Percentiles rank a stretch among this genome's conserved stretches.
These are phyloP conservation scores for Sporothrix dimorphospora DNA, from an alignment of 2,329 filamentous ascomycete species.

Conservation along the genomic window DNA sequence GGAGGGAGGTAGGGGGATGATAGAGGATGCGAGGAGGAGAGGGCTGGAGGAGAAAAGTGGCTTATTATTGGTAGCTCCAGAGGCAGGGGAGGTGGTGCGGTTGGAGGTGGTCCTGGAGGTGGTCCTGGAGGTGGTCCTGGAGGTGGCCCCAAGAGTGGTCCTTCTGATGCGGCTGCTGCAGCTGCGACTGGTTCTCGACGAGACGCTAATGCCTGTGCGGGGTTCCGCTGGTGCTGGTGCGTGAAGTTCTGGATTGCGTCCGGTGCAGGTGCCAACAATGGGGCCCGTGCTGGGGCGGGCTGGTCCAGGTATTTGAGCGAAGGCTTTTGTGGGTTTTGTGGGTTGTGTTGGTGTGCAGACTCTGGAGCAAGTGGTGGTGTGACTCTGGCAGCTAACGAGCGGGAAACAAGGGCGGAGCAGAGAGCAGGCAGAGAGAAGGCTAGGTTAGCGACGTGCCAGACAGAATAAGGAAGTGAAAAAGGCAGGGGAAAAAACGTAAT, in stretches of 20 bases:
- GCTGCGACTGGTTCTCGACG: conserved; percentile 24
- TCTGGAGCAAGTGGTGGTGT: conserved; percentile 23
- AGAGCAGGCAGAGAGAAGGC: background rate
- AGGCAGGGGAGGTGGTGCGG: conserved; percentile 1
- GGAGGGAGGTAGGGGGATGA: background rate
- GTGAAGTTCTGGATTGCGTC: conserved; percentile 26
- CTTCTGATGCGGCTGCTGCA: conserved; percentile 27
- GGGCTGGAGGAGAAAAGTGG: background rate
- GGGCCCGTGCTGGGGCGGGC: conserved; percentile 25
- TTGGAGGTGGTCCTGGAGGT: conserved; percentile 13
- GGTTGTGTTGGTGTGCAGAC: background rate
- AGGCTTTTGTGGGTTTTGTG: background rate
- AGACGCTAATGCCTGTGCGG: conserved; percentile 26
- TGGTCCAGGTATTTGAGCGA: conserved; percentile 16
- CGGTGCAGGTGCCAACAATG: conserved; percentile 20
- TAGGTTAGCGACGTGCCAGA: conserved; percentile 15
- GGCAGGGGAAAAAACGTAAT: background rate
- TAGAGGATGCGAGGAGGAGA: conserved; percentile 14
- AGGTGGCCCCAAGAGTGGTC: conserved; percentile 15
- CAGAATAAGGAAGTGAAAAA: background rate
- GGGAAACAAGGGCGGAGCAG: background rate
- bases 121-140: conserved; percentile 14
- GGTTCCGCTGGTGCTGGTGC: conserved; percentile 21
- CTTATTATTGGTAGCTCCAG: conserved; percentile 23
- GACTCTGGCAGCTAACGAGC: conserved; percentile 19